A percentile compares a stretch with the other conserved stretches of the same genome.
Evolutionary conservation across 1,139 yeast species (phyloP).

Genomic region (Hyphopichia wangnamkhiaoensis): DNA sequence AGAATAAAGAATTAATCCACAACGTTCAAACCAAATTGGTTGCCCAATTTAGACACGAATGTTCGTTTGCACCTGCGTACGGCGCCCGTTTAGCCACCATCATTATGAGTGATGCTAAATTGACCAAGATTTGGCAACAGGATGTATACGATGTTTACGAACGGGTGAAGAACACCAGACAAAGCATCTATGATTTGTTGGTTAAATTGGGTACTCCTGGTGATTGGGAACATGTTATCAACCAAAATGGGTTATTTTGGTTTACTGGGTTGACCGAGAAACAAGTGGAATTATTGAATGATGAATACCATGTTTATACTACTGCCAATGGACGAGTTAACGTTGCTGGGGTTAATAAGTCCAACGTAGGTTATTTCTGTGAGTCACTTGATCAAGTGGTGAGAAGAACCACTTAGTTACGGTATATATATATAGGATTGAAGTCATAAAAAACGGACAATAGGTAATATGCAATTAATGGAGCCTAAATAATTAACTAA

Average conservation of each 20-base stretch:
- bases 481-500: background rate
- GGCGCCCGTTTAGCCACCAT: slow-evolving; percentile 44
- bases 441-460: background rate
- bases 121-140: slow-evolving; percentile 32
- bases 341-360: slow-evolving; percentile 43
- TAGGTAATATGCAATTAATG: background rate
- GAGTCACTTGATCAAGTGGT: slow-evolving; percentile 39
- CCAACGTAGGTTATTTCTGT: slow-evolving; percentile 38
- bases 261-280: slow-evolving; percentile 37
- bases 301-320: slow-evolving; percentile 39
- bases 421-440: too few relatives aligned
- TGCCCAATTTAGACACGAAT: slow-evolving; percentile 35
- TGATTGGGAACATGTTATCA: slow-evolving; percentile 37
- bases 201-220: slow-evolving; percentile 42
- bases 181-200: slow-evolving; percentile 27
- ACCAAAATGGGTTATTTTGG: slow-evolving; percentile 48
- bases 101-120: slow-evolving; percentile 24
- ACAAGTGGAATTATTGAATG: slow-evolving; percentile 32
- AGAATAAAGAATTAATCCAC: slow-evolving; percentile 18
- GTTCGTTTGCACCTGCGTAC: slow-evolving; percentile 49
- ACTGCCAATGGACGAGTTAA: slow-evolving; percentile 43
- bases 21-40: slow-evolving; percentile 29
- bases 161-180: slow-evolving; percentile 33
- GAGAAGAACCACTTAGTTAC: too few relatives aligned
- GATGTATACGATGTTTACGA: slow-evolving; percentile 31